A percentile compares a stretch with the other conserved stretches of the same genome.
Conservation (phyloP, 179 eudicot genomes). For the Corrigiola litoralis region DNA sequence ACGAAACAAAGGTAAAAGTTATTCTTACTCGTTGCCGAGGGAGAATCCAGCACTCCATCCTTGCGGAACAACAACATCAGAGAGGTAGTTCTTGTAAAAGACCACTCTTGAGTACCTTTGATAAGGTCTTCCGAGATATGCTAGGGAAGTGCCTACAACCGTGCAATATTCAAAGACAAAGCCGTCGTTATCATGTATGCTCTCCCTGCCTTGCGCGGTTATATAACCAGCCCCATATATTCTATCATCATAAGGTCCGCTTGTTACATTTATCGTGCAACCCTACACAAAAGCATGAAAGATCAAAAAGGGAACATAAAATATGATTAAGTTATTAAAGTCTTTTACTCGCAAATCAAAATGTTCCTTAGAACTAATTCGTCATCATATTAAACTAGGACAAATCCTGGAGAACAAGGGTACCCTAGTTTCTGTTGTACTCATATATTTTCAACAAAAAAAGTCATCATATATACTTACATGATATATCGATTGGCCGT, state of each 20-base stretch:
- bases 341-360: no score
- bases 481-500: slow-evolving; percentile 27
- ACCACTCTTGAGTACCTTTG: slow-evolving; percentile 19
- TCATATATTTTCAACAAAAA: no score
- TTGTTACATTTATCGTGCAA: slow-evolving; percentile 21
- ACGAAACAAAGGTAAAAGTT: neutral
- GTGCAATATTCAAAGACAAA: slow-evolving; percentile 28
- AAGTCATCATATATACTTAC: no score
- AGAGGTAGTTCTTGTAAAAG: slow-evolving; percentile 19
- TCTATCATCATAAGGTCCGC: slow-evolving; percentile 29
- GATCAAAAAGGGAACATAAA: neutral
- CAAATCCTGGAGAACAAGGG: no score
- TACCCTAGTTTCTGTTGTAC: no score
- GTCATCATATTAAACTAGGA: no score
- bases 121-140: slow-evolving; percentile 28
- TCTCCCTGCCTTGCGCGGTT: slow-evolving; percentile 25
- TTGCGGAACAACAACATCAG: slow-evolving; percentile 18
- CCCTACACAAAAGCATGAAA: neutral
- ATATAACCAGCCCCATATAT: slow-evolving; percentile 32
- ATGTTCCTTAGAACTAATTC: no score
- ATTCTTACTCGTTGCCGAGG: slow-evolving; percentile 13
- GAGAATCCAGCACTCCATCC: slow-evolving; percentile 24
- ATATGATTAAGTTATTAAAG: neutral
- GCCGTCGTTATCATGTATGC: neutral
- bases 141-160: slow-evolving; percentile 16